Evolutionary conservation across 1,284 basidiomycete genomes (phyloP).

Genomic region (Apiotrichum montevideense): DNA sequence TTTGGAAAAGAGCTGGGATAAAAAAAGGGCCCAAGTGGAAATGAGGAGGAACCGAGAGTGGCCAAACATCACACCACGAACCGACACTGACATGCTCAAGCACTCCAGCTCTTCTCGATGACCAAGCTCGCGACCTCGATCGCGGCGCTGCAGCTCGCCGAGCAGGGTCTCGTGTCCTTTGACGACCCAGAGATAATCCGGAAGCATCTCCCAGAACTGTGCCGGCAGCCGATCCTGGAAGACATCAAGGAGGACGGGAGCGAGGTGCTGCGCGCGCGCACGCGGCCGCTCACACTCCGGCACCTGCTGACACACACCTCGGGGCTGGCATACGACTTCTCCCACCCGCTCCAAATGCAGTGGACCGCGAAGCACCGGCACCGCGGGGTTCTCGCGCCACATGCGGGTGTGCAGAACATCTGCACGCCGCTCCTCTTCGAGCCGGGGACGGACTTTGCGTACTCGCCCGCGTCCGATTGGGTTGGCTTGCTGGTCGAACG

Average conservation of each 20-base stretch:
- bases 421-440: conserved; percentile 25
- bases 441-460: conserved; percentile 29
- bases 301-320: conserved; percentile 37
- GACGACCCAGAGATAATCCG: conserved; percentile 22
- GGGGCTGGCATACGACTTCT: conserved; percentile 11
- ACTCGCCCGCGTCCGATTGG: conserved; percentile 40
- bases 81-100: conserved; percentile 16
- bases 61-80: too few relatives aligned
- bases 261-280: conserved; percentile 21
- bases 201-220: conserved; percentile 32
- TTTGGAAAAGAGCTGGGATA: neutral
- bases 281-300: conserved; percentile 30
- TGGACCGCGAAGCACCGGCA: neutral
- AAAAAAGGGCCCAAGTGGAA: neutral
- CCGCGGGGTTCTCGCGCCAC: neutral
- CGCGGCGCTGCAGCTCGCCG: conserved; percentile 13
- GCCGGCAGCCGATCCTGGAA: conserved; percentile 22
- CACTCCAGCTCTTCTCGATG: conserved; percentile 32
- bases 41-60: too few relatives aligned
- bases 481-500: conserved; percentile 34
- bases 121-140: conserved; percentile 32
- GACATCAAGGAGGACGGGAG: conserved; percentile 28
- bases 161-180: conserved; percentile 13
- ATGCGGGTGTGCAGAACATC: neutral
- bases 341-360: neutral